These are phyloP conservation scores for Yueomyces sp. DNA, from an alignment of 805 yeast species.

Conservation along the genomic window DNA sequence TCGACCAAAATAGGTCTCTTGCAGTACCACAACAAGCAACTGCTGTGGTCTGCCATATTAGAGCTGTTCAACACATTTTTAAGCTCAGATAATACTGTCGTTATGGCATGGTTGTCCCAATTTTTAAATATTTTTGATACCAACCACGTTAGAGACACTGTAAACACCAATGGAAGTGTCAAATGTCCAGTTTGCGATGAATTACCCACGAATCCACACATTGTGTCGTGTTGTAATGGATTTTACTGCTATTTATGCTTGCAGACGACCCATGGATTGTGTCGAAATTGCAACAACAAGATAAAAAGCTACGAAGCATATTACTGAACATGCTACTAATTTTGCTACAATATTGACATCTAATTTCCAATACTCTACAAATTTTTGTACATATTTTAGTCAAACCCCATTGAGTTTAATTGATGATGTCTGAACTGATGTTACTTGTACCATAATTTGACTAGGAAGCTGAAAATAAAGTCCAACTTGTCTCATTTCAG, in stretches of 20 bases:
- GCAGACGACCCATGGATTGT: neutral
- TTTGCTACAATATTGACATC: no score
- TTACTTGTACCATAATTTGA: no score
- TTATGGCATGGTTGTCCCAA: neutral
- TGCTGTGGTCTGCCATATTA: slow-evolving; percentile 19
- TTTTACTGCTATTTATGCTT: slow-evolving; percentile 3
- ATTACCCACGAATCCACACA: slow-evolving; percentile 2
- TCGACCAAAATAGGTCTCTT: neutral
- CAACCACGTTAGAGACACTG: neutral
- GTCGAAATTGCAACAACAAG: no score
- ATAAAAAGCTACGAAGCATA: no score
- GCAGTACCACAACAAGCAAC: slow-evolving; percentile 14
- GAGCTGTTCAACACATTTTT: slow-evolving; percentile 11
- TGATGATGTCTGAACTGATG: no score
- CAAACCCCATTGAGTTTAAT: no score
- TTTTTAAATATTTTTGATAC: neutral
- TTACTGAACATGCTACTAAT: no score
- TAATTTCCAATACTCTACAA: no score
- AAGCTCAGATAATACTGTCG: neutral
- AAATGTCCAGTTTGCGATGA: slow-evolving; percentile 1
- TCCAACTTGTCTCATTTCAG: no score
- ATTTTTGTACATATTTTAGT: no score
- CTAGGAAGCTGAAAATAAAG: no score
- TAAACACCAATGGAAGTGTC: neutral
- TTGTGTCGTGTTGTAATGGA: slow-evolving; percentile 1